A percentile compares a stretch with the other conserved stretches of the same genome.
Evolutionary conservation across 1,139 yeast species (phyloP).

Genomic region (Saccharomyces hybrid): DNA sequence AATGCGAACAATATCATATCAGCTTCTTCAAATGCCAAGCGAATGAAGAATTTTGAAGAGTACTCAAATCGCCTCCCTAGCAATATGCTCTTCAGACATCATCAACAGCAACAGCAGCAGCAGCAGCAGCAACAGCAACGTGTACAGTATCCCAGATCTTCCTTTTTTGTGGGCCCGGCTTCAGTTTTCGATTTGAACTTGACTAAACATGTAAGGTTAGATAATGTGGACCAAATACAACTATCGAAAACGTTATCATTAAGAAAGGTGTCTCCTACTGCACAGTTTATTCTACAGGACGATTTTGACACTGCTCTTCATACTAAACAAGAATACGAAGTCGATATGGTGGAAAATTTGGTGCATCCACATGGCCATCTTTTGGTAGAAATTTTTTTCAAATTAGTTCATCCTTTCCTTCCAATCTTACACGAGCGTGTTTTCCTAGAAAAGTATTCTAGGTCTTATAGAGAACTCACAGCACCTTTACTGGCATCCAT

Average conservation of each 20-base stretch:
- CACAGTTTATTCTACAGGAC: constrained; percentile 62
- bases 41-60: neutral
- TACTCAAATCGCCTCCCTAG: neutral
- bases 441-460: constrained; percentile 54
- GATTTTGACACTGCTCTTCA: constrained; percentile 65
- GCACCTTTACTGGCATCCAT: constrained; percentile 74
- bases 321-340: constrained; percentile 56
- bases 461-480: constrained; percentile 71
- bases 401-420: constrained; percentile 70
- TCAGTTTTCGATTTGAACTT: constrained; percentile 58
- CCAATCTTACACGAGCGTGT: constrained; percentile 73
- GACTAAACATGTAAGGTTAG: constrained; percentile 45
- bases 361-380: constrained; percentile 74
- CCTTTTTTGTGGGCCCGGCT: constrained; percentile 54
- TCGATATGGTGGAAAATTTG: constrained; percentile 62
- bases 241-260: constrained; percentile 50
- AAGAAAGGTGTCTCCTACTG: constrained; percentile 58
- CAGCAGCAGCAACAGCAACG: constrained; percentile 5
- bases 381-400: constrained; percentile 60
- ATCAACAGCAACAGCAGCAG: neutral
- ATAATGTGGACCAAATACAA: constrained; percentile 37
- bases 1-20: too few species aligned
- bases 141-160: constrained; percentile 66
- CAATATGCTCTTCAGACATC: neutral
- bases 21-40: neutral